Conservation (phyloP, 78 protist genomes). For the Tieghemostelium lacteum region DNA sequence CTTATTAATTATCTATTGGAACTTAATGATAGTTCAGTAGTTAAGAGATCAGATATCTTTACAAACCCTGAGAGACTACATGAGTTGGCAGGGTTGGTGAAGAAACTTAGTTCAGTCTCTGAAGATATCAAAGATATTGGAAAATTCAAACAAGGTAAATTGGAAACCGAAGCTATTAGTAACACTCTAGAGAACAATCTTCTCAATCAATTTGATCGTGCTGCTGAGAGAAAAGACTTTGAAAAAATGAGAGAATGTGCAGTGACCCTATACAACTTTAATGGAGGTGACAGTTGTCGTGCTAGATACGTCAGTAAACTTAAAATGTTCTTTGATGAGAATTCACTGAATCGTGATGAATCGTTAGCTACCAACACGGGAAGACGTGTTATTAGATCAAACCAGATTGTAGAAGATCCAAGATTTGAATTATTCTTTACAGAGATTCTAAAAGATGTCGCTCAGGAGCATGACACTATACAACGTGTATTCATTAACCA, state of each 20-base stretch:
- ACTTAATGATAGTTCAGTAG: not conserved
- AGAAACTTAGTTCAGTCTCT: constrained; percentile 46
- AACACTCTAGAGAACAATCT: constrained; percentile 56
- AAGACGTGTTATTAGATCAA: constrained; percentile 11
- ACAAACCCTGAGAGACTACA: constrained; percentile 58
- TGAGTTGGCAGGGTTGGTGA: constrained; percentile 56
- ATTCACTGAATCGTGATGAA: constrained; percentile 38
- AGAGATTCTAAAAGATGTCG: constrained; percentile 45
- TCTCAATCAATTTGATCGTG: constrained; percentile 59
- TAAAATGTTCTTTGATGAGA: constrained; percentile 67
- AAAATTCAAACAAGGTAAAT: constrained; percentile 31
- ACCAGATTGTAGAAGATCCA: constrained; percentile 23
- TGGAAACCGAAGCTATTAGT: constrained; percentile 31
- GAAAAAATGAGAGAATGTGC: constrained; percentile 77
- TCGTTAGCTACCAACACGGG: constrained; percentile 21
- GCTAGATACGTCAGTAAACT: constrained; percentile 45
- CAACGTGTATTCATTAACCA: constrained; percentile 66
- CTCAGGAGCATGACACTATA: constrained; percentile 41
- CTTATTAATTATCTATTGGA: constrained; percentile 62
- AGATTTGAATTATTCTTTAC: constrained; percentile 42
- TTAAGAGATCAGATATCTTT: constrained; percentile 59
- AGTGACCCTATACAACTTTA: constrained; percentile 32
- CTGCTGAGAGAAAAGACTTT: constrained; percentile 50
- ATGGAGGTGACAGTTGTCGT: constrained; percentile 69
- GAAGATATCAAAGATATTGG: constrained; percentile 68